Evolutionary conservation across 306 rosid genomes (phyloP).

Genomic region (Cicer pinnatifidum): DNA sequence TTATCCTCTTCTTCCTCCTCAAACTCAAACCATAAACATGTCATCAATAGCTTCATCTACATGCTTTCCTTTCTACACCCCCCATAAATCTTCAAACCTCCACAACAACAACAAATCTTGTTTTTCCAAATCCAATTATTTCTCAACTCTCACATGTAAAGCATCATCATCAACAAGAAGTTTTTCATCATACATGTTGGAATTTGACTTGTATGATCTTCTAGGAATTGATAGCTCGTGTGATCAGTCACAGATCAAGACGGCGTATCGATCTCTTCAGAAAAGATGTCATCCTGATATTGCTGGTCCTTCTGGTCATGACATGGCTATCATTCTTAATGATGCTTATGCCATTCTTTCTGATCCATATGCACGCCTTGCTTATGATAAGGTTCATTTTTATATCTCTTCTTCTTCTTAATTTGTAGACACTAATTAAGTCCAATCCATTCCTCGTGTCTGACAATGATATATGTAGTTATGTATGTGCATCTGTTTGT

Average conservation of each 20-base stretch:
- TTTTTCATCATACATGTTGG: slow-evolving; percentile 42
- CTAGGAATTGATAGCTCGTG: slow-evolving; percentile 75
- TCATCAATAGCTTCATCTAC: slow-evolving; percentile 39
- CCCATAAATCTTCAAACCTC: background rate
- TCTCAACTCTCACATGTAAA: slow-evolving; percentile 48
- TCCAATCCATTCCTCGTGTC: too few species aligned
- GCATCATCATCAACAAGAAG: slow-evolving; percentile 41
- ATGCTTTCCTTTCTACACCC: slow-evolving; percentile 37
- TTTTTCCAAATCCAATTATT: slow-evolving; percentile 23
- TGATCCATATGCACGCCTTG: slow-evolving; percentile 67
- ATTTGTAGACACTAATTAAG: too few species aligned
- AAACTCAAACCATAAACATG: slow-evolving; percentile 46
- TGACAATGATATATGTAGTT: too few species aligned
- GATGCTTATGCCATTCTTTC: slow-evolving; percentile 82
- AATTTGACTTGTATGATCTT: slow-evolving; percentile 85
- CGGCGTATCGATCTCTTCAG: slow-evolving; percentile 82
- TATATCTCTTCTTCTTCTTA: too few species aligned
- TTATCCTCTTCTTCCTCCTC: slow-evolving; percentile 44
- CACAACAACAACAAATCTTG: slow-evolving; percentile 26
- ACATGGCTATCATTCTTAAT: slow-evolving; percentile 92
- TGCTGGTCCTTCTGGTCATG: slow-evolving; percentile 89
- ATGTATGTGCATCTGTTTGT: too few species aligned
- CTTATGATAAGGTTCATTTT: slow-evolving; percentile 72
- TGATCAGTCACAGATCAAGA: slow-evolving; percentile 65
- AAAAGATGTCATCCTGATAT: slow-evolving; percentile 92